phyloP scores from a whole-genome alignment of 2,329 filamentous ascomycete genomes.

The Colletotrichum falcatum region DNA sequence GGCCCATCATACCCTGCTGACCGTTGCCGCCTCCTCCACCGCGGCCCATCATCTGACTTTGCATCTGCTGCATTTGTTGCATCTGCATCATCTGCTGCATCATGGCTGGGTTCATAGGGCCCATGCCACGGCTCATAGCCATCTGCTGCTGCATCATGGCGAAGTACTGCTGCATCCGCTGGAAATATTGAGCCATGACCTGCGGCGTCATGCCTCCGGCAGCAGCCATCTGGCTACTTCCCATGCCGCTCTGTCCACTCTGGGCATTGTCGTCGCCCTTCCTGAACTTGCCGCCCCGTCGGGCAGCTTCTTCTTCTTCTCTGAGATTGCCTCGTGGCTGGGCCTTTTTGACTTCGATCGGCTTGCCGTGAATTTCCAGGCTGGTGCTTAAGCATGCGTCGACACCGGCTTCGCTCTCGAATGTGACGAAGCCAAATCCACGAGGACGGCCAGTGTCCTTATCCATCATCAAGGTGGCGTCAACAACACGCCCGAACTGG shows the following conservation, averaged over 20 bases:
- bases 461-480: slow-evolving; percentile 99
- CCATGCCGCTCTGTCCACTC: slow-evolving; percentile 50
- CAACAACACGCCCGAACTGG: slow-evolving; percentile 94
- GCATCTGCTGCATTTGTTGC: slow-evolving; percentile 71
- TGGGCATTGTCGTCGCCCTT: slow-evolving; percentile 60
- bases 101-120: slow-evolving; percentile 79
- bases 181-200: slow-evolving; percentile 98
- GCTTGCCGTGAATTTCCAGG: slow-evolving; percentile 93
- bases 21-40: slow-evolving; percentile 51
- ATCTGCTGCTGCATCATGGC: slow-evolving; percentile 94
- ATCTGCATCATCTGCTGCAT: slow-evolving; percentile 82
- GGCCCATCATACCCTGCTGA: slow-evolving; percentile 55
- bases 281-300: slow-evolving; percentile 69
- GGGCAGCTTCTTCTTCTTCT: slow-evolving; percentile 83
- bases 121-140: slow-evolving; percentile 81
- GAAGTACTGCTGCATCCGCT: slow-evolving; percentile 98
- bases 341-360: slow-evolving; percentile 98
- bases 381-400: slow-evolving; percentile 88
- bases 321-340: slow-evolving; percentile 94
- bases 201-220: slow-evolving; percentile 87
- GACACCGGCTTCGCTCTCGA: slow-evolving; percentile 94
- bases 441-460: slow-evolving; percentile 98
- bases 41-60: slow-evolving; percentile 61
- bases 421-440: slow-evolving; percentile 98
- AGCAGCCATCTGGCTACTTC: slow-evolving; percentile 54